These are phyloP conservation scores for Akanthomyces muscarius DNA, from an alignment of 2,329 filamentous ascomycete species.

Conservation along the genomic window DNA sequence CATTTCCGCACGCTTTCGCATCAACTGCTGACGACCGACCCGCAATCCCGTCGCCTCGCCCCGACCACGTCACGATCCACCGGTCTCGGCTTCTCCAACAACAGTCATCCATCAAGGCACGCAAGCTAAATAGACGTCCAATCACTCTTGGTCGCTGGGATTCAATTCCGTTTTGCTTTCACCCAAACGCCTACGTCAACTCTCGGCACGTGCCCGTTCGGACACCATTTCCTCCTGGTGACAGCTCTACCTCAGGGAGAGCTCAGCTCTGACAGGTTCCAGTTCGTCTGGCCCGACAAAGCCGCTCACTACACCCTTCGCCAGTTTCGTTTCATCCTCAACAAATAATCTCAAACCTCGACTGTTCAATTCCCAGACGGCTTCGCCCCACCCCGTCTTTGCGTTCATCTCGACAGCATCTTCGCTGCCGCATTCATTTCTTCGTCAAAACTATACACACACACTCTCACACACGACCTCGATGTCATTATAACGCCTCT, in stretches of 20 bases:
- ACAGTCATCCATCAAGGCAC: slow-evolving; percentile 8
- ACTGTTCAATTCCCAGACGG: slow-evolving; percentile 24
- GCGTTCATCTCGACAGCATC: slow-evolving; percentile 18
- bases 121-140: slow-evolving; percentile 2
- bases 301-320: slow-evolving; percentile 13
- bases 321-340: background rate
- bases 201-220: slow-evolving; percentile 4
- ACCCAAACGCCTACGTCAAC: background rate
- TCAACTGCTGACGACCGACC: slow-evolving; percentile 4
- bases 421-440: slow-evolving; percentile 25
- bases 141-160: background rate
- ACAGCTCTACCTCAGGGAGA: slow-evolving; percentile 11
- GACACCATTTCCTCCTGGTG: slow-evolving; percentile 9
- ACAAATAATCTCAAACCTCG: slow-evolving; percentile 6
- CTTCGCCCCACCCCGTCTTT: slow-evolving; percentile 28
- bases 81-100: slow-evolving; percentile 14
- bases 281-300: slow-evolving; percentile 18
- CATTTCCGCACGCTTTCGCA: background rate
- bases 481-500: slow-evolving; percentile 44
- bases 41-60: slow-evolving; percentile 10
- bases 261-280: slow-evolving; percentile 19
- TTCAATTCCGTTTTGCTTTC: background rate
- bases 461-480: slow-evolving; percentile 23
- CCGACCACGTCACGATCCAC: slow-evolving; percentile 16
- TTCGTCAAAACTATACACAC: slow-evolving; percentile 19